Base-by-base conservation (phyloP, 208 protist species). In the Acanthamoeba lenticulata region DNA sequence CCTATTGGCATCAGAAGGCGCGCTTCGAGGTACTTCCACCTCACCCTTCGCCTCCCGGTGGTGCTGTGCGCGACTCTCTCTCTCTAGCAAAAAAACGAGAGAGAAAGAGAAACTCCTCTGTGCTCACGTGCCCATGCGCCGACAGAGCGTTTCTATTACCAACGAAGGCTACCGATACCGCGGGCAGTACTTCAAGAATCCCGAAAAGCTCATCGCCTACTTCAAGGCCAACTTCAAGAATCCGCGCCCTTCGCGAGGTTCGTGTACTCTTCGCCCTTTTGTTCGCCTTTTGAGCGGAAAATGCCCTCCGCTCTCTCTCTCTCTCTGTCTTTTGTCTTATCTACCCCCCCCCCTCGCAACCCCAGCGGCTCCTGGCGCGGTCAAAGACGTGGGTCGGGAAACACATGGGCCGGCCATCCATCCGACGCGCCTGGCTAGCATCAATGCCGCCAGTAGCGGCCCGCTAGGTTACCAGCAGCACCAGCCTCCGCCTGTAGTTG, bases 221-320 rank as follows among this genome's bases (percentile, higher is more conserved):
- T 85, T 85, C 74, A 85, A 85, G 74, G 44, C 38, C 38, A 45
- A 85, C 74, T 85, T 40, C 74, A 85, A 85, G 74, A 36, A 3
- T 7, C 74, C 74, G 36, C 38, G 38, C 27, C 74, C 74, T 19
- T 27, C 42, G 3, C 62, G 62, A 21, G 62, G 62, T 45, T 52
- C 62, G 2, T 69, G 21, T 21, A 60, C 21, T 60, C 15, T 11
- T 60, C 52, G 21, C 21, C 21, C 52, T 27, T 60, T 60, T 11
- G 11, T 27, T 21, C 11, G 52, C 52, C 15, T 21, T 21, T 11
- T 13, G 11, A 40, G 29, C 13, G 67, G 67, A 77, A 38, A 13
- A 9, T 77, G 15, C 67, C 27, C 72, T 29, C 7, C 62, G 4
- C 11, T 19, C 21, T 4, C 62, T 24, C 62, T 72, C 32, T 9